phyloP scores from a whole-genome alignment of 1,284 basidiomycete genomes.

The Boletus sp. region DNA sequence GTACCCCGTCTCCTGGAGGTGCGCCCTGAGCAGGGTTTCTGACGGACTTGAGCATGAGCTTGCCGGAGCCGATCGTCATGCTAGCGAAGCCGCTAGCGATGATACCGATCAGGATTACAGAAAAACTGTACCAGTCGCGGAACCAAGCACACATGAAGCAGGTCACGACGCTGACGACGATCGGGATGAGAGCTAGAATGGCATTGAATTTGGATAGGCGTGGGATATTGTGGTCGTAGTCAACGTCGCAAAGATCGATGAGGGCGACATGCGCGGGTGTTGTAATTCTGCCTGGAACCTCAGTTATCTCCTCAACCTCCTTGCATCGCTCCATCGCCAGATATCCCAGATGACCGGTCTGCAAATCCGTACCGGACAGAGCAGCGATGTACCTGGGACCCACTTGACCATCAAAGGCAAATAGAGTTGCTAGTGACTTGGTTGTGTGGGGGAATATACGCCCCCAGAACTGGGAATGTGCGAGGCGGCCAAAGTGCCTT shows the following conservation, averaged over 20 bases:
- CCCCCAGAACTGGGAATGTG: constrained; percentile 26
- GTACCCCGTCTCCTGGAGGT: constrained; percentile 21
- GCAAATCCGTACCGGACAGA: constrained; percentile 27
- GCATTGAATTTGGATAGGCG: constrained; percentile 10
- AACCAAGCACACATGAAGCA: constrained; percentile 20
- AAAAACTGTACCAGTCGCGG: constrained; percentile 29
- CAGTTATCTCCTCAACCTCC: background rate
- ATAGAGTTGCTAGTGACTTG: constrained; percentile 20
- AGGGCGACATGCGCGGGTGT: constrained; percentile 19
- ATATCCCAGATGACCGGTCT: constrained; percentile 29
- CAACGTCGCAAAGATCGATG: constrained; percentile 16
- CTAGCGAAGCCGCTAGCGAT: constrained; percentile 27
- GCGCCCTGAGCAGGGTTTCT: constrained; percentile 16
- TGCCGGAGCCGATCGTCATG: constrained; percentile 26
- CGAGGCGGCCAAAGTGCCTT: constrained; percentile 26
- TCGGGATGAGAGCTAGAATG: constrained; percentile 20
- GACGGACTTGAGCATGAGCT: constrained; percentile 11
- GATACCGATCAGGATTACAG: constrained; percentile 31
- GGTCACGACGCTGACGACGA: constrained; percentile 23
- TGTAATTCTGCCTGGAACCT: constrained; percentile 19
- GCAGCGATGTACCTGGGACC: constrained; percentile 28
- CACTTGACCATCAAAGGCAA: constrained; percentile 26
- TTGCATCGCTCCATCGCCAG: constrained; percentile 23
- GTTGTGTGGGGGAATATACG: constrained; percentile 25
- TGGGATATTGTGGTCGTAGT: constrained; percentile 7